phyloP scores from a whole-genome alignment of 176 grass and related monocot genomes.

The Zizania latifolia region DNA sequence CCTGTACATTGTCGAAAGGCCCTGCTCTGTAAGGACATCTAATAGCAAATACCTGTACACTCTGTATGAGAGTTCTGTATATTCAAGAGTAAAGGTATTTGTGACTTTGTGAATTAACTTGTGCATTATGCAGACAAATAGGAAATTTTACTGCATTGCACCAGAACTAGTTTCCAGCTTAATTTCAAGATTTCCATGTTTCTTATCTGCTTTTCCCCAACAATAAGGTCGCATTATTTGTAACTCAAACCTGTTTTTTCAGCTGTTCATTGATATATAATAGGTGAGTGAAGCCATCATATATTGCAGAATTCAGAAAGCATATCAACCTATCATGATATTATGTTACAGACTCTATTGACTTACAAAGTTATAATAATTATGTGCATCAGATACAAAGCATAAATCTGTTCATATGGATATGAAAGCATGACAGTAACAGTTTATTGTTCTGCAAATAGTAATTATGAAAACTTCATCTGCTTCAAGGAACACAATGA shows the following conservation, averaged over 20 bases:
- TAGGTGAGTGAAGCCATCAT: neutral
- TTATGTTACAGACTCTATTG: neutral
- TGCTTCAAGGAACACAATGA: neutral
- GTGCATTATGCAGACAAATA: neutral
- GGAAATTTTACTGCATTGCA: neutral
- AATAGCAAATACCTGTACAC: neutral
- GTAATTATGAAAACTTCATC: neutral
- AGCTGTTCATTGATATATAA: neutral
- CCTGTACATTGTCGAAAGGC: neutral
- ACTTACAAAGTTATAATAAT: neutral
- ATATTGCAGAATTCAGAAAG: neutral
- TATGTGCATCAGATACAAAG: neutral
- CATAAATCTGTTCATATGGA: neutral
- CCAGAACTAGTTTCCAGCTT: neutral
- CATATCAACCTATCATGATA: neutral
- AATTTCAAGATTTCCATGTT: neutral
- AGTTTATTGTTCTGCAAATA: neutral
- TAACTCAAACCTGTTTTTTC: neutral
- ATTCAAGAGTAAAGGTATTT: neutral
- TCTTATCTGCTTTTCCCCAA: neutral
- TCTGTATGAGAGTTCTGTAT: neutral
- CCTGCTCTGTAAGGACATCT: neutral
- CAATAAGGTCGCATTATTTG: neutral
- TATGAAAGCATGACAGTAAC: neutral
- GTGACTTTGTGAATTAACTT: neutral